These are phyloP conservation scores for Quercus dentata DNA, from an alignment of 306 rosid species.

Conservation along the genomic window DNA sequence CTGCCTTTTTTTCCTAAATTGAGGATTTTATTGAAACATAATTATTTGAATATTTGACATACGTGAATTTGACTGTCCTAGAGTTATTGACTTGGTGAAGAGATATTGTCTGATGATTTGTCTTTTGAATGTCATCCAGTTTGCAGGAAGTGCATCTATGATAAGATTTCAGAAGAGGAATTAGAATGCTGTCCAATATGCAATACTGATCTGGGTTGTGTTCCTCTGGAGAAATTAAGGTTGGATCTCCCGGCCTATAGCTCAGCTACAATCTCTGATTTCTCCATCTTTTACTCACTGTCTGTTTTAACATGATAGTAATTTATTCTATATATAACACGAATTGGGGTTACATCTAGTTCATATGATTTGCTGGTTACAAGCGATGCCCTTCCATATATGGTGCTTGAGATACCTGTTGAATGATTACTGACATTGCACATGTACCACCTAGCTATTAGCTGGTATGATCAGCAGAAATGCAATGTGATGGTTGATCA, in stretches of 20 bases:
- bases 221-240: constrained; percentile 73
- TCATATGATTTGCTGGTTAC: constrained; percentile 1
- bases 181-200: constrained; percentile 72
- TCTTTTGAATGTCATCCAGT: constrained; percentile 43
- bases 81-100: neutral
- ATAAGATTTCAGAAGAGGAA: constrained; percentile 57
- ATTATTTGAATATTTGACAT: neutral
- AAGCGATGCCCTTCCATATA: neutral
- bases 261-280: neutral
- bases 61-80: neutral
- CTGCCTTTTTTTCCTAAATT: neutral
- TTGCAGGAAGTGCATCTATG: constrained; percentile 85
- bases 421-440: neutral
- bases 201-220: constrained; percentile 52
- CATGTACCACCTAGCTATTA: neutral
- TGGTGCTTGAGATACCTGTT: neutral
- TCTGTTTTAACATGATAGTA: neutral
- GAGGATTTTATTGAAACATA: neutral
- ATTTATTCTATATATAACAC: neutral
- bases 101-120: constrained; percentile 7
- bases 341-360: neutral
- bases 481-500: neutral
- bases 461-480: neutral
- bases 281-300: neutral
- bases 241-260: constrained; percentile 16